Conservation (phyloP, 805 yeast genomes). For the Metschnikowia gruessii region DNA sequence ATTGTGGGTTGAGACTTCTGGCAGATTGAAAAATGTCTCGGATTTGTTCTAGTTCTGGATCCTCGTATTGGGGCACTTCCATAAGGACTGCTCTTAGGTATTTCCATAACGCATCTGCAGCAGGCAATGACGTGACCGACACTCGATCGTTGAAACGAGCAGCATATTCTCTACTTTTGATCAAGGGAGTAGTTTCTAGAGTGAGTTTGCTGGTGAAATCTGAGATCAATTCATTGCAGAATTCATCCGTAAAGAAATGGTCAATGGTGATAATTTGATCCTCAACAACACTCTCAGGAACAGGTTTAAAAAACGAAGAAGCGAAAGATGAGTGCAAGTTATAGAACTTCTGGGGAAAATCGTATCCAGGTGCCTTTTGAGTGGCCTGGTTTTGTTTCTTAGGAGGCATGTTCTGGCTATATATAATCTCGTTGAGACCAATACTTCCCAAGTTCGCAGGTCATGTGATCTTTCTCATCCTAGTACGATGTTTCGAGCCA, state of each 20-base stretch:
- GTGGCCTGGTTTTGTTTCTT: constrained; percentile 6
- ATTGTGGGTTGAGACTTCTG: constrained; percentile 51
- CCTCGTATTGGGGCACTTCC: constrained; percentile 27
- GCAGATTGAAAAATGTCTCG: constrained; percentile 35
- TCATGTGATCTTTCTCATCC: constrained; percentile 1
- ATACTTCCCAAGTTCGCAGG: neutral
- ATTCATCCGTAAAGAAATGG: constrained; percentile 34
- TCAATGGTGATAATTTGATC: constrained; percentile 42
- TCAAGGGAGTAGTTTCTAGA: constrained; percentile 47
- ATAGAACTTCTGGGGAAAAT: constrained; percentile 21
- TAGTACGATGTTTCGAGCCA: neutral
- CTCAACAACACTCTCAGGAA: constrained; percentile 24
- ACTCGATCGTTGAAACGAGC: constrained; percentile 55
- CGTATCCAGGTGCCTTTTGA: constrained; percentile 8
- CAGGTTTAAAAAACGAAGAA: constrained; percentile 20
- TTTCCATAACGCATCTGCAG: constrained; percentile 43
- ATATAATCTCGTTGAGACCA: neutral
- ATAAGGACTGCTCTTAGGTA: constrained; percentile 35
- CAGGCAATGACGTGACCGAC: constrained; percentile 35
- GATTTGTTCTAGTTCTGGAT: constrained; percentile 25
- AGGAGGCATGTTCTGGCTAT: constrained; percentile 11
- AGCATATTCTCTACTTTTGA: constrained; percentile 52
- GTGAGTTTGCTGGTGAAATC: constrained; percentile 22
- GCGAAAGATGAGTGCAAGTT: constrained; percentile 10
- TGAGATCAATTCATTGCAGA: constrained; percentile 40